Evolutionary conservation across 2,329 filamentous ascomycete genomes (phyloP).

Genomic region (Fusarium sulawesiense): DNA sequence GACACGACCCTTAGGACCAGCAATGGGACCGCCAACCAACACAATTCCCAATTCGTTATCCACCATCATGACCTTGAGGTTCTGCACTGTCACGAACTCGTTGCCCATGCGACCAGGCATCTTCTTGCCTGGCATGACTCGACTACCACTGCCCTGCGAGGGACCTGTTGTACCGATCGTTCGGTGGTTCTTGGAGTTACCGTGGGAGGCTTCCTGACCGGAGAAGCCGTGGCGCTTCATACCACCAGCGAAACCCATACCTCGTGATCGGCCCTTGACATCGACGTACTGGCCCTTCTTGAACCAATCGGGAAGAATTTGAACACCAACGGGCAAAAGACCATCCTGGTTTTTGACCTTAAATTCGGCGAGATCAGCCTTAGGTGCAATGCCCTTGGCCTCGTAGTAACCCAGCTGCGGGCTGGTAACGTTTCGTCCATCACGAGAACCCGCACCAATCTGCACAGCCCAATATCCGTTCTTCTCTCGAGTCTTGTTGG

Average conservation of each 20-base stretch:
- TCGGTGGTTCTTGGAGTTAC: constrained; percentile 94
- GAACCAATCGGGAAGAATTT: constrained; percentile 90
- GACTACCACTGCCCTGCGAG: constrained; percentile 89
- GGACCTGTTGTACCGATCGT: constrained; percentile 91
- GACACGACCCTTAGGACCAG: constrained; percentile 86
- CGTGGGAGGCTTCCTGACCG: constrained; percentile 92
- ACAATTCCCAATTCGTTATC: constrained; percentile 89
- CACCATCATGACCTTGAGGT: constrained; percentile 87
- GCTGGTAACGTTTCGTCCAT: constrained; percentile 80
- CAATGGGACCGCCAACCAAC: constrained; percentile 86
- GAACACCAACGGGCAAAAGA: constrained; percentile 78
- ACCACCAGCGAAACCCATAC: constrained; percentile 94
- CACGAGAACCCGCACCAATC: constrained; percentile 81
- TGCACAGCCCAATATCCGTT: constrained; percentile 97
- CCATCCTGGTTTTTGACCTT: constrained; percentile 79
- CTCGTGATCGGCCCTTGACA: constrained; percentile 79
- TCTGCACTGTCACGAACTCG: constrained; percentile 88
- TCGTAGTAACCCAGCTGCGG: constrained; percentile 91
- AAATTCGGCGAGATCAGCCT: constrained; percentile 87
- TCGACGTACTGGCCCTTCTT: constrained; percentile 91
- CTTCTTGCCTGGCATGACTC: constrained; percentile 95
- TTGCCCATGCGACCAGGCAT: constrained; percentile 98
- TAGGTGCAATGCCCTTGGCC: constrained; percentile 82
- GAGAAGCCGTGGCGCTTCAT: constrained; percentile 96
- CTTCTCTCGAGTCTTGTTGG: constrained; percentile 81